phyloP scores from a whole-genome alignment of 371 early-diverging fungal species.

The Sporodiniella umbellata region DNA sequence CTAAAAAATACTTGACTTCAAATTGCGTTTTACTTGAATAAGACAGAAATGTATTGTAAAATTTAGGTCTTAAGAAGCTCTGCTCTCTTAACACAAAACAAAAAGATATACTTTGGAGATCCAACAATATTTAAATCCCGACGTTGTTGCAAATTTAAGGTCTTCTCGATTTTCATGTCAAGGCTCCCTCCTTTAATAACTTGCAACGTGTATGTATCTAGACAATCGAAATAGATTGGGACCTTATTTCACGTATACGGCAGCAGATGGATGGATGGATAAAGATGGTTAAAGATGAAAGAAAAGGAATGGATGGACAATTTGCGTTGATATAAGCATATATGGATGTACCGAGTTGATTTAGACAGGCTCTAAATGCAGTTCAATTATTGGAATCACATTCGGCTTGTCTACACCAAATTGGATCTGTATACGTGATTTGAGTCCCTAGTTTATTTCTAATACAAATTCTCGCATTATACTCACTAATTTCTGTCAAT shows the following conservation, averaged over 20 bases:
- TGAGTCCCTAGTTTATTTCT: background rate
- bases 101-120: too few relatives aligned
- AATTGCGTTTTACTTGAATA: too few relatives aligned
- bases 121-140: background rate
- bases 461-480: background rate
- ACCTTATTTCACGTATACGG: background rate
- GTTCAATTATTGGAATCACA: too few relatives aligned
- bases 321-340: background rate
- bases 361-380: background rate
- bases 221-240: background rate
- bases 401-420: too few relatives aligned
- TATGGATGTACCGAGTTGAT: background rate
- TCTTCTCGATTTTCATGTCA: background rate
- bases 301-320: background rate
- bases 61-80: too few relatives aligned
- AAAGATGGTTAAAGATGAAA: background rate
- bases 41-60: too few relatives aligned
- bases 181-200: background rate
- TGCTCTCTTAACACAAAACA: too few relatives aligned
- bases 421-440: background rate
- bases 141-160: background rate
- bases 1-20: too few relatives aligned
- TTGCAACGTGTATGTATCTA: background rate
- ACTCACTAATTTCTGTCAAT: background rate
- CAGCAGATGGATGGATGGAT: background rate